Evolutionary conservation across 2,329 filamentous ascomycete genomes (phyloP), one percentile per base, ranked within the genome.

Genomic region (Akanthomyces lecanii): DNA sequence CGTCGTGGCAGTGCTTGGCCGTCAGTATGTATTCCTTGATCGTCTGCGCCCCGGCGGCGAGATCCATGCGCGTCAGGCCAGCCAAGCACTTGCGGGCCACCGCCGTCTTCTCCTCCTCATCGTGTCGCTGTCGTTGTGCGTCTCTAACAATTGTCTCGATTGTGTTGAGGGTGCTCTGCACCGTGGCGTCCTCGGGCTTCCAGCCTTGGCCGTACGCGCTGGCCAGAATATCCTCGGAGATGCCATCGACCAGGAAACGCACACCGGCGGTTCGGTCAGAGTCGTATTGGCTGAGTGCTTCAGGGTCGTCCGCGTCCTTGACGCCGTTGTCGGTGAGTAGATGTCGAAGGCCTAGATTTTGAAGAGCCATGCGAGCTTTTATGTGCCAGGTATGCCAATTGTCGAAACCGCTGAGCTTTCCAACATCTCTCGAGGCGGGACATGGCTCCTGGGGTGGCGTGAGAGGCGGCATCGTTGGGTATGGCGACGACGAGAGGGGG

Each of bases 321-420:
- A 14, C 30, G 8, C 30, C 30, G 33, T 62, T 38, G 23, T 42
- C n/a, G 10, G 10, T 23, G 5, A 62, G 51, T 3, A 62, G 51
- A 16, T 62, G 33, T 1, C 51, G 21, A 6, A 62, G n/a, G 25
- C 52, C 52, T 16, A 30, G 16, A 4, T n/a, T 40, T 18, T 50
- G 40, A 14, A 62, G 60, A 14, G 16, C 23, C 16, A 50, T 40
- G 4, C 60, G 60, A 6, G 30, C 21, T n/a, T 56, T 55, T 1
- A 56, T 50, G 16, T 55, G 60, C 60, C 60, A 62, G 2, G 5
- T 8, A n/a, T 62, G 16, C 60, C 60, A 62, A 16, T 62, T 62
- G 23, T 50, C 30, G 50, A 45, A 18, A 16, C 51, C 44, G 5
- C 8, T 48, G 30, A 62, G 60, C 60, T 55, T 62, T 8, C 11